These are phyloP conservation scores for Fusarium luffae DNA, from an alignment of 2,329 filamentous ascomycete genomes.

Conservation along the genomic window DNA sequence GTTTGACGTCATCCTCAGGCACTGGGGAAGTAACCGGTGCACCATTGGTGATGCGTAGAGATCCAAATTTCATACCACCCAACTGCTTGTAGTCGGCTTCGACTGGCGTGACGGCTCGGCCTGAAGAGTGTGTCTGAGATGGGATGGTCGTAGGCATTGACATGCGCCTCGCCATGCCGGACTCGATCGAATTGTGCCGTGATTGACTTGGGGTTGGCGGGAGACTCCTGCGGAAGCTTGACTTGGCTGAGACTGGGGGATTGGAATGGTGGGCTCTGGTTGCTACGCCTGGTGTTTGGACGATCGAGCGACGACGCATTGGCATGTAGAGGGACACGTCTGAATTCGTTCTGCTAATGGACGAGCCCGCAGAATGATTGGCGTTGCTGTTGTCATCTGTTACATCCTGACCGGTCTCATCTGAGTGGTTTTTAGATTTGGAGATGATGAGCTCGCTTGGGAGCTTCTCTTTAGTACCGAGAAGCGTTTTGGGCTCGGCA, in stretches of 20 bases:
- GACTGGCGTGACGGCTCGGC: conserved; percentile 54
- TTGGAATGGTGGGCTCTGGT: conserved; percentile 52
- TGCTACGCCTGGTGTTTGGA: conserved; percentile 62
- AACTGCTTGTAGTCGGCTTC: conserved; percentile 69
- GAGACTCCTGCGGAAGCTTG: conserved; percentile 54
- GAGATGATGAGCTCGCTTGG: conserved; percentile 27
- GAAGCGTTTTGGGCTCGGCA: conserved; percentile 30
- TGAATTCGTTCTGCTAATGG: conserved; percentile 53
- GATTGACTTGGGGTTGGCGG: conserved; percentile 54
- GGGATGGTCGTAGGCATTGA: conserved; percentile 49
- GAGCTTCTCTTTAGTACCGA: conserved; percentile 27
- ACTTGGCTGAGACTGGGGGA: conserved; percentile 42
- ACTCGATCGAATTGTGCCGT: conserved; percentile 55
- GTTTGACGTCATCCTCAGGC: conserved; percentile 30
- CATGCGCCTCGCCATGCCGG: conserved; percentile 47
- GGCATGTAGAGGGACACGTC: conserved; percentile 61
- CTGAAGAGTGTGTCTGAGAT: conserved; percentile 27
- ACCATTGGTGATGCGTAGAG: conserved; percentile 71
- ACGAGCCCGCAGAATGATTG: conserved; percentile 31
- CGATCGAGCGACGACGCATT: conserved; percentile 59
- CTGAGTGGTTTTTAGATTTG: conserved; percentile 23
- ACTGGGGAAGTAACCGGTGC: conserved; percentile 60
- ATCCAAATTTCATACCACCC: conserved; percentile 71
- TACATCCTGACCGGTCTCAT: conserved; percentile 34
- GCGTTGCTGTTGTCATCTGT: conserved; percentile 38